Evolutionary conservation across 768 basidiomycete genomes (phyloP).

Genomic region (Panellus pusillus): DNA sequence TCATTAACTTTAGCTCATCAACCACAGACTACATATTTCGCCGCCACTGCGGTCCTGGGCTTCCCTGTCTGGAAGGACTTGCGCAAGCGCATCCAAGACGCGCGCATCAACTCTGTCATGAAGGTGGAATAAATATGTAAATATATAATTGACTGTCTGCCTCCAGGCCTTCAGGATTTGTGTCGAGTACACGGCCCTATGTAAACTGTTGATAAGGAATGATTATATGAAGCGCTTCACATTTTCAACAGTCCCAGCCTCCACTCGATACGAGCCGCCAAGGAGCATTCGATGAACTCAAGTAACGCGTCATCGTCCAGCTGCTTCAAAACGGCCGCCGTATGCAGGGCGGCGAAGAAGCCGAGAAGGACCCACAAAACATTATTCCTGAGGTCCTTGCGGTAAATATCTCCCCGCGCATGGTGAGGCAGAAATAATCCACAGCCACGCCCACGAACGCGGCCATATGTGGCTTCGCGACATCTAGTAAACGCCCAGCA

Average conservation of each 20-base stretch:
- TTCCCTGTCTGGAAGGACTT: slow-evolving; percentile 55
- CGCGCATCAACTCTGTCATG: slow-evolving; percentile 78
- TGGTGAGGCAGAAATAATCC: slow-evolving; percentile 14
- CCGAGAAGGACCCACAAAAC: slow-evolving; percentile 17
- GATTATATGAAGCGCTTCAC: not conserved
- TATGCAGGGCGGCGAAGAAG: slow-evolving; percentile 18
- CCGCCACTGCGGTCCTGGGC: slow-evolving; percentile 51
- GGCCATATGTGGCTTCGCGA: not conserved
- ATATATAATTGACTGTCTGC: slow-evolving; percentile 52
- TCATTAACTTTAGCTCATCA: not conserved
- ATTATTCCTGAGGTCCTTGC: not conserved
- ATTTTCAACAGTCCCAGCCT: slow-evolving; percentile 2
- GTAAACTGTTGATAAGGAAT: not conserved
- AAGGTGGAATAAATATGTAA: slow-evolving; percentile 61
- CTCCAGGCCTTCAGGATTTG: slow-evolving; percentile 40
- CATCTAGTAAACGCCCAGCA: not conserved
- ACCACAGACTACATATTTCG: slow-evolving; percentile 50
- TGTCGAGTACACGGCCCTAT: no score
- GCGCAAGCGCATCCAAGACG: slow-evolving; percentile 57
- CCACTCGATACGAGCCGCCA: slow-evolving; percentile 18
- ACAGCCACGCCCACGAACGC: not conserved
- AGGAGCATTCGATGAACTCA: slow-evolving; percentile 10
- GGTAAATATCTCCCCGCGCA: slow-evolving; percentile 15
- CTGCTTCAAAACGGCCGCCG: slow-evolving; percentile 17
- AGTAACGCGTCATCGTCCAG: slow-evolving; percentile 16